phyloP scores from a whole-genome alignment of 2,329 filamentous ascomycete species.

The Fusarium mexicanum region DNA sequence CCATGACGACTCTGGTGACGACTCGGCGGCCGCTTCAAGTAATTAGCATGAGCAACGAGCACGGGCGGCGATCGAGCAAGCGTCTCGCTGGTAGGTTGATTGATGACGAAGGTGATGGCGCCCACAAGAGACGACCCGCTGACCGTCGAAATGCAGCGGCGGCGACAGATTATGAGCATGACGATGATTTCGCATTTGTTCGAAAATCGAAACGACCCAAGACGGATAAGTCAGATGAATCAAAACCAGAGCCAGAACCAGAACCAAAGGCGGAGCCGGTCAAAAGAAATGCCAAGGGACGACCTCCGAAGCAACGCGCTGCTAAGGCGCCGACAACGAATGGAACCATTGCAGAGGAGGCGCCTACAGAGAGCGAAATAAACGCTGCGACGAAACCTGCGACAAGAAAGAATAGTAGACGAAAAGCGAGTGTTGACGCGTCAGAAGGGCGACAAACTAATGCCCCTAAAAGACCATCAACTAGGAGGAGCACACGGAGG shows the following conservation, averaged over 20 bases:
- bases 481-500: constrained; percentile 56
- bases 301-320: constrained; percentile 47
- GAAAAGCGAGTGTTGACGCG: constrained; percentile 54
- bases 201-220: constrained; percentile 74
- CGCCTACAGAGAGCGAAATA: constrained; percentile 19
- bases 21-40: constrained; percentile 72
- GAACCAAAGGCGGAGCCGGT: constrained; percentile 50
- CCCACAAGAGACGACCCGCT: constrained; percentile 22
- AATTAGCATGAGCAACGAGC: constrained; percentile 75
- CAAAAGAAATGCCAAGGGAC: constrained; percentile 53
- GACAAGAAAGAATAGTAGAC: constrained; percentile 48
- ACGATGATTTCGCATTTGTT: constrained; percentile 81
- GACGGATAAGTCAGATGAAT: constrained; percentile 58
- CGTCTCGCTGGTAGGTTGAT: constrained; percentile 67
- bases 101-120: constrained; percentile 7
- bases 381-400: constrained; percentile 30
- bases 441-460: constrained; percentile 50
- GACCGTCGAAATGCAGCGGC: constrained; percentile 42
- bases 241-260: constrained; percentile 38
- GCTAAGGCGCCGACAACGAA: constrained; percentile 47
- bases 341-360: constrained; percentile 37
- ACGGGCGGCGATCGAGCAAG: constrained; percentile 70
- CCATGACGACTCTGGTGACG: constrained; percentile 76
- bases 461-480: constrained; percentile 52
- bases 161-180: constrained; percentile 69